Evolutionary conservation across 2,329 filamentous ascomycete genomes (phyloP), one percentile per base, ranked within the genome.

Genomic region (Colletotrichum karsti): DNA sequence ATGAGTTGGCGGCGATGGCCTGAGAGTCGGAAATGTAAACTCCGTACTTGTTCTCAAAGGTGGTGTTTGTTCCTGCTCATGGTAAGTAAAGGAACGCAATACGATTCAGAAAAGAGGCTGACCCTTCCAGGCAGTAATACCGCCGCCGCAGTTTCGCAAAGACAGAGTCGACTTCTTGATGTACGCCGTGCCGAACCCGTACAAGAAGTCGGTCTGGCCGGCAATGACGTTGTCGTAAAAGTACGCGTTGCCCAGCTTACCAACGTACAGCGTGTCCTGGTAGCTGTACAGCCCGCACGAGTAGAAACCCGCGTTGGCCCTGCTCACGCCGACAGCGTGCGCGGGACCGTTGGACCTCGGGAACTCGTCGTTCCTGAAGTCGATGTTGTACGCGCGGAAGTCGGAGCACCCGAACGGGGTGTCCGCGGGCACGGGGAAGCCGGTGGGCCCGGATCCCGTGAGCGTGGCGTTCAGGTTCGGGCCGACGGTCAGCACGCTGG

Each of bases 101-200:
- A 10, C 3, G 2, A 6, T 5, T 4, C n/a, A n/a, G 22, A 35
- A 10, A 13, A 9, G 28, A 37, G 15, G 46, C 33, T 18, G 48
- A 63, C 87, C 89, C 73, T 92, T 92, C 90, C 90, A 92, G 0
- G 90, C 90, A 0, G 88, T 91, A 60, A 92, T 88, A 10, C 90
- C 90, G 15, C 90, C 90, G 4, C 89, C 88, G 71, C 90, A 92
- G 72, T 79, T 81, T 9, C 90, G 85, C 12, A 92, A 82, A 0
- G 81, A 79, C 2, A 92, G 77, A 0, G 80, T 79, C 2, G 85
- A 88, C 4, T 82, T 79, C 62, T 88, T 82, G 42, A 91, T 81
- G 83, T 86, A 92, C 4, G 87, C 82, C 0, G 90, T 92, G 26
- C 90, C 90, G 73, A 91, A 91, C 8, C 89, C 90, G 73, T 91